Percentiles rank a stretch among this genome's conserved stretches.
These are phyloP conservation scores for Kokia cookei DNA, from an alignment of 441 rosid genomes.

Conservation along the genomic window DNA sequence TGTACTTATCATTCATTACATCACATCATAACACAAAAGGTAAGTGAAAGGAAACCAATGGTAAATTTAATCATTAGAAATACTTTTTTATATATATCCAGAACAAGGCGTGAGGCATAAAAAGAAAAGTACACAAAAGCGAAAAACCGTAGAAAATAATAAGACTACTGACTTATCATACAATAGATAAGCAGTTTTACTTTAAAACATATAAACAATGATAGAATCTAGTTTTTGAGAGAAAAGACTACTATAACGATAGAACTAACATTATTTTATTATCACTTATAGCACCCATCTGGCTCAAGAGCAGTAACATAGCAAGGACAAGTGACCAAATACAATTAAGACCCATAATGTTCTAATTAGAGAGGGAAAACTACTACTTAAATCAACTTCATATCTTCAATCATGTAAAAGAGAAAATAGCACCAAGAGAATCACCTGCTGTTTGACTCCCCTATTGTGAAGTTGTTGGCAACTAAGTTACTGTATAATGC, in stretches of 20 bases:
- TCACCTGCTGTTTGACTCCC: slow-evolving; percentile 44
- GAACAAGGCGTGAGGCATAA: background rate
- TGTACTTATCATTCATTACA: background rate
- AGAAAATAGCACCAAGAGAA: slow-evolving; percentile 10
- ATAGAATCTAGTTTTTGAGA: background rate
- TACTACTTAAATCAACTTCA: background rate
- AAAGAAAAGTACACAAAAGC: background rate
- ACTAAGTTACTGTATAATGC: slow-evolving; percentile 54
- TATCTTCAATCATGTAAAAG: background rate
- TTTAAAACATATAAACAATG: background rate
- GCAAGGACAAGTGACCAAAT: background rate
- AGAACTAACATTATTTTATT: background rate
- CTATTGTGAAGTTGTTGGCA: slow-evolving; percentile 55
- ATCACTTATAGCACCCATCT: background rate
- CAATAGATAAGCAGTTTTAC: background rate
- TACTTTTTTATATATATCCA: background rate
- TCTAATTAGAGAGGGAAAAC: background rate
- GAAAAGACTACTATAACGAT: background rate
- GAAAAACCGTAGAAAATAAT: background rate
- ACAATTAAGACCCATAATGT: background rate
- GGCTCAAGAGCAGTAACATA: background rate
- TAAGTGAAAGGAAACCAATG: background rate
- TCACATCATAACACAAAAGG: background rate
- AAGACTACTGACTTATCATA: background rate
- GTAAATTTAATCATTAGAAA: background rate